Evolutionary conservation across 192 early-diverging fungal species (phyloP), one percentile per base, ranked within the genome.

Genomic region (Chytriomyces sp.): DNA sequence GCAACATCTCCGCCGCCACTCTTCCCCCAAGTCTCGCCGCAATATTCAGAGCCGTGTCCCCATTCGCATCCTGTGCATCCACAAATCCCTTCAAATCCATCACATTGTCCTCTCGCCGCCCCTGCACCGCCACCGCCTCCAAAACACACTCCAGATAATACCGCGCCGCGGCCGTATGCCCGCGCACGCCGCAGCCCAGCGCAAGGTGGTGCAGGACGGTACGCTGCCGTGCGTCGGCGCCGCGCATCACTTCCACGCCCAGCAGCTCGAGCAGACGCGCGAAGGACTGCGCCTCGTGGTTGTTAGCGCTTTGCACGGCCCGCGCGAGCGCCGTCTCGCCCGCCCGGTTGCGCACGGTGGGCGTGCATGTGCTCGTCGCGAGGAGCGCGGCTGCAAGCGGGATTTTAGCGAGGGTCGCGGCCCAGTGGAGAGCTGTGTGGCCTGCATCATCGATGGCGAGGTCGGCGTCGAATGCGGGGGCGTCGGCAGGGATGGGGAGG

Each of bases 381-480:
- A 99, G 67, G 31, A 99, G 80, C 25, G 93, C 76, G 33, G 91
- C 89, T 25, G 96, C 74, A 0, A 96, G 82, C 32, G 85, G 80
- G 44, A 93, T 84, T 40, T 90, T 77, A 0, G 89, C 95, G 26
- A 98, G 79, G 5, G 96, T 92, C 0, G 94, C 91, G 12, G 98
- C 95, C 96, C 96, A 99, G 71, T 99, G 98, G 6, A 98, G 79
- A 2, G 94, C 86, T 0, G 95, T 93, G 78, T 99, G 94, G 17
- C 96, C 96, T 49, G 93, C 93, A 52, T 95, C 94, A 63, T 99
- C 98, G 64, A 99, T 93, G 3, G 89, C 81, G 31, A 96, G 73
- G 74, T 98, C 89, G 28, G 93, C 79, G 40, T 97, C 88, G 26
- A 94, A 78, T 5, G 87, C 85, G 12, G 83, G 84, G 5, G 58